Conservation (phyloP, 345 rosid species). For the Aethionema arabicum region DNA sequence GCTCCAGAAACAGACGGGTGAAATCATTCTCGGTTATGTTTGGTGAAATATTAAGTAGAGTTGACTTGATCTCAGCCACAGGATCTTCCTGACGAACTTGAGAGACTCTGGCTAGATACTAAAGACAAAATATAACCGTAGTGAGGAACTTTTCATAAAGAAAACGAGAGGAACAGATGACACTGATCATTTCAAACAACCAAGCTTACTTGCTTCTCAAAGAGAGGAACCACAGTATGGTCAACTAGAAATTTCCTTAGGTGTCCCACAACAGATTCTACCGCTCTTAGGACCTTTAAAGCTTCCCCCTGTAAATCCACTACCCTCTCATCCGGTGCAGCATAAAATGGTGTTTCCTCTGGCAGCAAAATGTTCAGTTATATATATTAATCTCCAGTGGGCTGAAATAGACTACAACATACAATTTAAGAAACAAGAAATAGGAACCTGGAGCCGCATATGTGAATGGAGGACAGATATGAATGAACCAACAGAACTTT, state of each 20-base stretch:
- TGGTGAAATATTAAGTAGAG: conserved; percentile 39
- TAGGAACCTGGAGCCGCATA: background rate
- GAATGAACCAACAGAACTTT: background rate
- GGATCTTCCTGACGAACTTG: conserved; percentile 58
- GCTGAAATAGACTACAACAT: conserved; percentile 5
- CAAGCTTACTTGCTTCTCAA: conserved; percentile 67
- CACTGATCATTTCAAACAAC: background rate
- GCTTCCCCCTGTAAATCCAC: conserved; percentile 76
- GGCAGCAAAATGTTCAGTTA: conserved; percentile 27
- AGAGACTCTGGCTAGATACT: conserved; percentile 51
- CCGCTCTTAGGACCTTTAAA: conserved; percentile 58
- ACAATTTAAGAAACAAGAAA: conserved; percentile 1
- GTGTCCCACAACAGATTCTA: conserved; percentile 72
- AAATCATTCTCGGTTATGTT: conserved; percentile 42
- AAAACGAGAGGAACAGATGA: background rate
- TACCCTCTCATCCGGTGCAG: conserved; percentile 60
- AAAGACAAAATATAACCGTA: background rate
- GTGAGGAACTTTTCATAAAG: conserved; percentile 3
- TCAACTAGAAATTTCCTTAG: conserved; percentile 80
- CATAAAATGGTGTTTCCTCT: conserved; percentile 67
- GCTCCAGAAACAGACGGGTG: conserved; percentile 52
- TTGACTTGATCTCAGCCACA: conserved; percentile 46
- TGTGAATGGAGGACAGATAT: background rate
- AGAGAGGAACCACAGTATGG: conserved; percentile 71
- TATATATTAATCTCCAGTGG: background rate